Conservation (phyloP, 2,329 filamentous ascomycete species). For the Hypoxylon sp. region DNA sequence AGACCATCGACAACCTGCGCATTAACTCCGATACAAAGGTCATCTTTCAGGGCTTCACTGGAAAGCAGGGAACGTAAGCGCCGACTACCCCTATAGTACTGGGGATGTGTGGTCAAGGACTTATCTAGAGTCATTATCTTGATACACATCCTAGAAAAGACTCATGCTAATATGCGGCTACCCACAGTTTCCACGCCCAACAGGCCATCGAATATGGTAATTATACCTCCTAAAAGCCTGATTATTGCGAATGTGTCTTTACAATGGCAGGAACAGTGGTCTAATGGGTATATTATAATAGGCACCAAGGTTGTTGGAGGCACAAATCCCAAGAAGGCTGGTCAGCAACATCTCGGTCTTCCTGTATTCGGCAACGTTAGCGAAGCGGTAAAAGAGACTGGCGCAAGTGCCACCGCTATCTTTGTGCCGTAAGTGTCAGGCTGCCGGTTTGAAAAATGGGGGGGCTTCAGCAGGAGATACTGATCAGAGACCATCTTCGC, state of each 20-base stretch:
- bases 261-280: slow-evolving; percentile 31
- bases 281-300: slow-evolving; percentile 59
- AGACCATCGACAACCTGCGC: slow-evolving; percentile 87
- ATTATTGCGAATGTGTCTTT: slow-evolving; percentile 32
- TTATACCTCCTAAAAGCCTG: slow-evolving; percentile 36
- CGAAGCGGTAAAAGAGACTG: slow-evolving; percentile 91
- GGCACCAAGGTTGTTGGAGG: slow-evolving; percentile 98
- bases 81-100: not conserved
- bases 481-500: slow-evolving; percentile 43
- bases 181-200: slow-evolving; percentile 90
- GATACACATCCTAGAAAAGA: slow-evolving; percentile 12
- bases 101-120: not conserved
- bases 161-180: slow-evolving; percentile 53
- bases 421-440: slow-evolving; percentile 84
- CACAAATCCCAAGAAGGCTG: slow-evolving; percentile 99
- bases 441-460: not conserved
- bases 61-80: slow-evolving; percentile 91
- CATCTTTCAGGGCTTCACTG: slow-evolving; percentile 96
- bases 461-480: slow-evolving; percentile 14
- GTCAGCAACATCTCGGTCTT: slow-evolving; percentile 86
- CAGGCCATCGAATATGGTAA: slow-evolving; percentile 99
- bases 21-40: slow-evolving; percentile 96
- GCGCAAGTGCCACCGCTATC: slow-evolving; percentile 92
- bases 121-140: slow-evolving; percentile 17
- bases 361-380: slow-evolving; percentile 93